These are phyloP conservation scores for Lodderomyces parapsilosis DNA, from an alignment of 1,139 yeast genomes.

Conservation along the genomic window DNA sequence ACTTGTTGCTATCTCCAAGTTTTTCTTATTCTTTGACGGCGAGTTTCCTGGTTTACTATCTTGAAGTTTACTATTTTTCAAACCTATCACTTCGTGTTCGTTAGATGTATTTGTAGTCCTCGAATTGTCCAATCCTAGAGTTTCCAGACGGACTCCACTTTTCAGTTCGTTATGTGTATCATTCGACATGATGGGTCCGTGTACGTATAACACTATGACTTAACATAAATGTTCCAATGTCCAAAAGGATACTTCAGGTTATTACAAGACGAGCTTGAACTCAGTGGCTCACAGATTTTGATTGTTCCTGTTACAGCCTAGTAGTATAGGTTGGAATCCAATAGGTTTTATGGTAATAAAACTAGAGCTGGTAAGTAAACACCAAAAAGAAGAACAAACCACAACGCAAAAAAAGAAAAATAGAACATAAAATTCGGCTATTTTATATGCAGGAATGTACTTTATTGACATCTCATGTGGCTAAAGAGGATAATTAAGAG, in stretches of 20 bases:
- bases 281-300: neutral
- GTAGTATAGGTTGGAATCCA: too few relatives aligned
- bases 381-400: too few relatives aligned
- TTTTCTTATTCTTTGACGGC: slow-evolving; percentile 4
- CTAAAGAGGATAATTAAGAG: neutral
- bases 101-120: neutral
- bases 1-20: slow-evolving; percentile 3
- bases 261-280: neutral
- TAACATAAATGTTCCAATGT: neutral
- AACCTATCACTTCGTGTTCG: neutral
- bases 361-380: too few relatives aligned
- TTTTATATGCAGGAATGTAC: neutral
- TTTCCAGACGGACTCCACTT: neutral
- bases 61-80: neutral
- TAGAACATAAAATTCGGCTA: neutral
- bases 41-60: neutral
- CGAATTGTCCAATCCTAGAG: neutral
- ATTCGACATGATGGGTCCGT: neutral
- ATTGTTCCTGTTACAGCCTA: neutral
- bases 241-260: neutral
- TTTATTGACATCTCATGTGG: neutral
- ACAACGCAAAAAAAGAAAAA: neutral
- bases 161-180: neutral
- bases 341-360: too few relatives aligned
- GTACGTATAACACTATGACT: neutral